phyloP scores from a whole-genome alignment of 306 rosid species.

The Psophocarpus tetragonolobus region DNA sequence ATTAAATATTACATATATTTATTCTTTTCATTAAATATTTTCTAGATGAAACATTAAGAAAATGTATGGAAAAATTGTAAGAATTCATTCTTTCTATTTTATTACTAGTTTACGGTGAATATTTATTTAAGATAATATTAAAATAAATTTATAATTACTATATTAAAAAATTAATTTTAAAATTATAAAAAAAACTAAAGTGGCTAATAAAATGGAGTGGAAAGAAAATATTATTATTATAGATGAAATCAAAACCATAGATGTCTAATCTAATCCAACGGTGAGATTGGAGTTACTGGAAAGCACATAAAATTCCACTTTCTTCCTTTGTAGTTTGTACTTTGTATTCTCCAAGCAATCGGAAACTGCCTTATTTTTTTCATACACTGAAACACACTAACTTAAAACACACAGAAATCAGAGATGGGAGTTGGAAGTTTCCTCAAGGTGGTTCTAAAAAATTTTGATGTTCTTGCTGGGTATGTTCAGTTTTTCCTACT shows the following conservation, averaged over 20 bases:
- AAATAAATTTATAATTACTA: no score
- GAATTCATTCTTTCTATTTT: no score
- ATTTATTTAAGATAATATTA: no score
- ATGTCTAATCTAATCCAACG: background rate
- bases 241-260: background rate
- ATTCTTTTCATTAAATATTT: no score
- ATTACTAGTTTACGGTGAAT: no score
- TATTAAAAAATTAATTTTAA: no score
- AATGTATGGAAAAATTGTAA: no score
- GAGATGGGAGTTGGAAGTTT: constrained; percentile 76
- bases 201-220: no score
- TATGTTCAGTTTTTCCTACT: constrained; percentile 29
- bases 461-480: constrained; percentile 97
- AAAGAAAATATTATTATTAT: no score
- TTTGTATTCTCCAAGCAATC: background rate
- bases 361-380: background rate
- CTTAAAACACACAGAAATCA: constrained; percentile 12
- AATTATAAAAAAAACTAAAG: no score
- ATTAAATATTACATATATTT: no score
- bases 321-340: background rate
- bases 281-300: background rate
- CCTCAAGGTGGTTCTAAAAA: constrained; percentile 65
- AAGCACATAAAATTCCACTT: background rate
- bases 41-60: no score
- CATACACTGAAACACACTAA: background rate